Percentiles rank a stretch among this genome's conserved stretches.
phyloP scores from a whole-genome alignment of 805 yeast genomes.

The Cephaloascus albidus region DNA sequence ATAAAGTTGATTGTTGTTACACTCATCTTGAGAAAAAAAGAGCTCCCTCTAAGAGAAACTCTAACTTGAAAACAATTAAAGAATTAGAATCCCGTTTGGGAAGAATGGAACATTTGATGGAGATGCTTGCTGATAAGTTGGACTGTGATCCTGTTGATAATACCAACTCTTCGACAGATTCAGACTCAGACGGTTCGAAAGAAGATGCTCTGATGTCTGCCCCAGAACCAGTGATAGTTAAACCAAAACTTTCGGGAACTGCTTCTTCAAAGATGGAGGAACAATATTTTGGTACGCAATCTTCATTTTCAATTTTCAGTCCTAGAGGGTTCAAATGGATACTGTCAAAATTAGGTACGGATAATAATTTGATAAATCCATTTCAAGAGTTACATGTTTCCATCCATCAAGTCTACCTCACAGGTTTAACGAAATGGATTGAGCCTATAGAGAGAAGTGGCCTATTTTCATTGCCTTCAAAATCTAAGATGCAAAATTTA shows the following conservation, averaged over 20 bases:
- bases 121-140: neutral
- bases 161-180: neutral
- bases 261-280: neutral
- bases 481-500: conserved; percentile 9
- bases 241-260: neutral
- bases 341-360: neutral
- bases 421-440: conserved; percentile 16
- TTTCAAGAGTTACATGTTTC: conserved; percentile 4
- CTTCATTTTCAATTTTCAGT: neutral
- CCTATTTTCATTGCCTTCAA: conserved; percentile 19
- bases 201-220: neutral
- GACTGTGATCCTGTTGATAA: neutral
- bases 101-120: conserved; percentile 10
- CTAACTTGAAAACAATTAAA: conserved; percentile 9
- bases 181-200: neutral
- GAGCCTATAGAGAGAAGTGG: conserved; percentile 17
- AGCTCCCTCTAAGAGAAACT: conserved; percentile 5
- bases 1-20: conserved; percentile 10
- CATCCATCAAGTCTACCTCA: conserved; percentile 6
- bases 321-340: neutral
- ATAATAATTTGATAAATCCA: conserved; percentile 6
- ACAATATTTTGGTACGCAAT: neutral
- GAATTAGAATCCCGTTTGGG: conserved; percentile 10
- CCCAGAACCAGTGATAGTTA: neutral
- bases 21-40: conserved; percentile 12